Percentiles rank a stretch among this genome's conserved stretches.
Conservation (phyloP, 768 basidiomycete genomes). For the Lyophyllum semitale region DNA sequence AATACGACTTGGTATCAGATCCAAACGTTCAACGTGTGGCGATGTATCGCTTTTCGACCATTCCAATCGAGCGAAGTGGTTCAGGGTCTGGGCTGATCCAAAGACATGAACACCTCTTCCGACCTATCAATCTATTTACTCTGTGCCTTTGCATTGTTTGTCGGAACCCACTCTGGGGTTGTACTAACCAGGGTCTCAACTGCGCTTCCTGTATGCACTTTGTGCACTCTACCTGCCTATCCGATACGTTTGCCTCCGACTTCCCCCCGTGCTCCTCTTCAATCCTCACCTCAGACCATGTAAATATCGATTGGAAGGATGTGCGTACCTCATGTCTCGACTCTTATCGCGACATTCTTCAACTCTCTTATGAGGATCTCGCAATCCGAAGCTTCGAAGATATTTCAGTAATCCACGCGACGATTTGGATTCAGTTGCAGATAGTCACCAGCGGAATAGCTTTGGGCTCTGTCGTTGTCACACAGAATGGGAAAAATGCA, state of each 20-base stretch:
- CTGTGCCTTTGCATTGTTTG: constrained; percentile 73
- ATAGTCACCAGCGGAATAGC: constrained; percentile 68
- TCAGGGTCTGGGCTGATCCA: constrained; percentile 15
- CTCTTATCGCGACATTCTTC: constrained; percentile 47
- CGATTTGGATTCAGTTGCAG: constrained; percentile 69
- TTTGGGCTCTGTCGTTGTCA: constrained; percentile 63
- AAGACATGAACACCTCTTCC: constrained; percentile 52
- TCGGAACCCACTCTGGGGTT: constrained; percentile 74
- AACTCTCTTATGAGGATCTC: constrained; percentile 48
- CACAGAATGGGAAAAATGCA: constrained; percentile 31
- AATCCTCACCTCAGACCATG: constrained; percentile 41
- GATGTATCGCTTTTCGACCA: constrained; percentile 59
- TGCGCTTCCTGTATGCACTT: constrained; percentile 66
- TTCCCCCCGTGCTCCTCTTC: constrained; percentile 41
- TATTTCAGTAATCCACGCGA: constrained; percentile 56
- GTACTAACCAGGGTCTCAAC: constrained; percentile 57
- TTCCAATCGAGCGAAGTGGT: constrained; percentile 36
- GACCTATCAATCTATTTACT: constrained; percentile 67
- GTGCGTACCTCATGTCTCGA: constrained; percentile 60
- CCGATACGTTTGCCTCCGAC: constrained; percentile 16
- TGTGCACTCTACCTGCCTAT: constrained; percentile 55
- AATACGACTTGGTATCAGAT: constrained; percentile 52
- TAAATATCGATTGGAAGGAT: constrained; percentile 52
- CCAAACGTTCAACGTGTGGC: constrained; percentile 55
- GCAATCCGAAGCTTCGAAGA: constrained; percentile 64